Evolutionary conservation across 2,329 filamentous ascomycete genomes (phyloP).

Genomic region (Pseudopyricularia cyperi): DNA sequence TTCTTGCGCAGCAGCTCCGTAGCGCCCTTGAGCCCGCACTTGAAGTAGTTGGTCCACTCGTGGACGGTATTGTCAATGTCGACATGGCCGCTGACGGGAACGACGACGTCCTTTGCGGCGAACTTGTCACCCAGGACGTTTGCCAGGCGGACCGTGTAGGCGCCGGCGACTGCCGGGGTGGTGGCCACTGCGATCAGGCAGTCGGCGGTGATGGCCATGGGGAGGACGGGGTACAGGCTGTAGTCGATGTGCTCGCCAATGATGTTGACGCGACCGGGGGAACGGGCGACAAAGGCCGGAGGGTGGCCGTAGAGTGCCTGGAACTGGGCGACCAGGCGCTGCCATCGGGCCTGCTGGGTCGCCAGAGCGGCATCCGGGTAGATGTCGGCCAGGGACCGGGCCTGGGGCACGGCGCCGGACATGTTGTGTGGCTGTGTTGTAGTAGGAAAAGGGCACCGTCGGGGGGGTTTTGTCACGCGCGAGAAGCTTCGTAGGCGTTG

Average conservation of each 20-base stretch:
- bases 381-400: conserved; percentile 64
- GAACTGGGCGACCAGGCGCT: conserved; percentile 59
- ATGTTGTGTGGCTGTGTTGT: conserved; percentile 18
- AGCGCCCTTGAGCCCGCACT: conserved; percentile 74
- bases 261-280: conserved; percentile 91
- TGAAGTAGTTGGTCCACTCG: conserved; percentile 99
- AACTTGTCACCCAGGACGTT: conserved; percentile 72
- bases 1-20: conserved; percentile 63
- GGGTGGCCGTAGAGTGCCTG: conserved; percentile 52
- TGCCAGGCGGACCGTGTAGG: conserved; percentile 60
- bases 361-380: conserved; percentile 64
- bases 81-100: conserved; percentile 45
- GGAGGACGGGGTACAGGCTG: conserved; percentile 87
- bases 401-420: conserved; percentile 56
- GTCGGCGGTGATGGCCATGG: conserved; percentile 90
- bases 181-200: conserved; percentile 69
- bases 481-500: neutral
- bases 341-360: conserved; percentile 62
- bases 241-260: conserved; percentile 99
- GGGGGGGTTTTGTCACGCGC: neutral
- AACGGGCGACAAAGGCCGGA: conserved; percentile 74
- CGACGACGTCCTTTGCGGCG: conserved; percentile 57
- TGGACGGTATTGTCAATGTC: conserved; percentile 71
- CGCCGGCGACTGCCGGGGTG: conserved; percentile 33
- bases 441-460: neutral